Percentiles rank a stretch among this genome's conserved stretches.
Conservation (phyloP, 2,329 filamentous ascomycete genomes). For the Fusarium fracticaudum region DNA sequence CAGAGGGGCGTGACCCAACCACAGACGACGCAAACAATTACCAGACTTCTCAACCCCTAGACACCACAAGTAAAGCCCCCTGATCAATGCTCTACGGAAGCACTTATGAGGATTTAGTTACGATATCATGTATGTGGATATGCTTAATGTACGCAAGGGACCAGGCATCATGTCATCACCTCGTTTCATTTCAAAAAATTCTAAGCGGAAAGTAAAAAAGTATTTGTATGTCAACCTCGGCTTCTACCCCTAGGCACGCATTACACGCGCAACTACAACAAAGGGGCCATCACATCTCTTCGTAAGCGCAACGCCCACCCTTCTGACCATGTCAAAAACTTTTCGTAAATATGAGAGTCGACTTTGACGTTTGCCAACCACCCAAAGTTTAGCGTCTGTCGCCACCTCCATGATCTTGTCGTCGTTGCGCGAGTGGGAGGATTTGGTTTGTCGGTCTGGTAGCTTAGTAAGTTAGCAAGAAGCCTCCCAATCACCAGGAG, state of each 20-base stretch:
- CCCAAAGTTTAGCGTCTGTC: slow-evolving; percentile 54
- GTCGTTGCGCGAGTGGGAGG: slow-evolving; percentile 48
- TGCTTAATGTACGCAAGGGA: not conserved
- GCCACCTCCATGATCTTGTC: slow-evolving; percentile 58
- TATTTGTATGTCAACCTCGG: slow-evolving; percentile 67
- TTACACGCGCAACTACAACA: slow-evolving; percentile 62
- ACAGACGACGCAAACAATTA: not conserved
- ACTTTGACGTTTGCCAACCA: slow-evolving; percentile 59
- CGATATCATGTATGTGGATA: not conserved
- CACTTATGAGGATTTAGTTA: not conserved
- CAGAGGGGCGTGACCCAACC: not conserved
- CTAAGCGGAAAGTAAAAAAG: slow-evolving; percentile 56
- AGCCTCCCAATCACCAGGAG: not conserved
- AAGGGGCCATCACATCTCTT: slow-evolving; percentile 59
- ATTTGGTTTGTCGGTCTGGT: slow-evolving; percentile 46
- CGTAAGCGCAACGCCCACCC: slow-evolving; percentile 60
- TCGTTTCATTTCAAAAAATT: slow-evolving; percentile 45
- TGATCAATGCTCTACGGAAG: not conserved
- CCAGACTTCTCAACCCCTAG: not conserved
- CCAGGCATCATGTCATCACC: slow-evolving; percentile 38
- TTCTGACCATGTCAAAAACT: slow-evolving; percentile 65
- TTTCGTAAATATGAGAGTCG: slow-evolving; percentile 67
- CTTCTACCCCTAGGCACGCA: slow-evolving; percentile 61
- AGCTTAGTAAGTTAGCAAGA: slow-evolving; percentile 44
- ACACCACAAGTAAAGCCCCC: not conserved